A percentile compares a stretch with the other conserved stretches of the same genome.
Evolutionary conservation across 257 asterid genomes (phyloP).

Genomic region (Leonotis leonurus): DNA sequence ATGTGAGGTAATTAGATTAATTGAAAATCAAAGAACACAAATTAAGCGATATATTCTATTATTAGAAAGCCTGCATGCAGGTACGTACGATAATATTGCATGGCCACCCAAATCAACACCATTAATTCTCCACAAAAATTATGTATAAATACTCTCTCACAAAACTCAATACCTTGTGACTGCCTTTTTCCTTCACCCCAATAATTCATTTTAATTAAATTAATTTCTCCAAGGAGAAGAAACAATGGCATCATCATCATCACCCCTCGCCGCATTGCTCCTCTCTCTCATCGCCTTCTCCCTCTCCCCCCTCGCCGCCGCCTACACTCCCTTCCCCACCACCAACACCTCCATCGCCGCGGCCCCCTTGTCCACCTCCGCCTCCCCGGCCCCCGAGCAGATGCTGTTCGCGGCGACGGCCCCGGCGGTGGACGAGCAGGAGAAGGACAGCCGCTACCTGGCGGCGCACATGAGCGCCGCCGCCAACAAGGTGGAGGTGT

Average conservation of each 20-base stretch:
- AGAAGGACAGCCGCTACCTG: conserved; percentile 3
- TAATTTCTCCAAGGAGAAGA: not conserved
- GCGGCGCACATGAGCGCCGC: conserved; percentile 20
- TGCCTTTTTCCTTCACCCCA: conserved; percentile 1
- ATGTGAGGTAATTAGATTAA: too few species aligned
- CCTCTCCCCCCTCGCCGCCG: not conserved
- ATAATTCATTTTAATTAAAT: too few species aligned
- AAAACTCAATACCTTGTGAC: not conserved
- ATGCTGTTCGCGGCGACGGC: not conserved
- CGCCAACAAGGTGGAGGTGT: conserved; percentile 12
- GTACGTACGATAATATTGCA: not conserved
- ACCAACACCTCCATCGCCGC: not conserved
- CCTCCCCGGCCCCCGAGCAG: not conserved
- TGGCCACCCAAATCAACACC: not conserved
- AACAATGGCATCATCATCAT: conserved; percentile 13
- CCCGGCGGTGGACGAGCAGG: not conserved
- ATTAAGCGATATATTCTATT: too few species aligned
- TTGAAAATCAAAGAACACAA: too few species aligned
- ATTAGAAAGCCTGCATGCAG: not conserved
- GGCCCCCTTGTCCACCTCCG: not conserved
- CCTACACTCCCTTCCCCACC: not conserved
- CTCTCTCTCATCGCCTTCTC: conserved; percentile 16
- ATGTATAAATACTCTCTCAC: conserved; percentile 7
- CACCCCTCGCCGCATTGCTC: conserved; percentile 9
- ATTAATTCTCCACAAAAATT: not conserved